Base-by-base conservation (phyloP, 2,329 filamentous ascomycete genomes). In the Paracoccidioides brasiliensis region DNA sequence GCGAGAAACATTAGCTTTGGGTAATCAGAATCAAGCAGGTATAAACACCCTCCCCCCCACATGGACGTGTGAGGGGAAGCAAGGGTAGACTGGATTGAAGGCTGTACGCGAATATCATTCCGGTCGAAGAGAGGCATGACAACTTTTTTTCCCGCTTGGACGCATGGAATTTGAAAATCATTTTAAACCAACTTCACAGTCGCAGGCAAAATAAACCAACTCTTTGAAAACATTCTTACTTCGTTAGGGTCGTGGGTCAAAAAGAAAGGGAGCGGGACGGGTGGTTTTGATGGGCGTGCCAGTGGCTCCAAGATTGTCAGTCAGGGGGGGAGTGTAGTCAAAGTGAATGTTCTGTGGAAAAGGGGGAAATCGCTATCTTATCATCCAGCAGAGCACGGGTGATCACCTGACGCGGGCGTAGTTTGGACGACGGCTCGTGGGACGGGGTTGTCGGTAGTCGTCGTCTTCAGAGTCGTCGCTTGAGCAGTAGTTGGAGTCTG, bases 391-490 rank as follows among this genome's bases (percentile, higher is more conserved):
- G n/a, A 14, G 28, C 8, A n/a, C 40, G 37, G 49, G 9, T 14
- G 35, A 40, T 54, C 53, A 54, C 28, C 22, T 35, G 12, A 38
- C 33, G 43, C 22, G 28, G 35, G 37, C 33, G 37, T 48, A 32
- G 15, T 28, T 10, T 15, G 42, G 44, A 22, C 38, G 37, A 6
- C 53, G 33, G 7, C 33, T 30, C 0, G 42, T 49, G 10, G 53
- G 53, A 10, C 53, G 53, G 33, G 53, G 14, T 37, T 44, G 14
- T 12, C 44, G 32, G 15, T 54, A 49, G 30, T 54, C 53, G 7
- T 54, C 53, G 8, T 54, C 53, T 28, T 54, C 53, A 15, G 53
- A 54, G 30, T 54, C 53, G 37, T 44, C 53, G 37, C 53, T 54
- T 6, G 42, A 41, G n/a, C 53, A 48, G 22, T 32, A 28, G 30